Conservation (phyloP, 495 filamentous ascomycete species). For the Copromyces sp. region DNA sequence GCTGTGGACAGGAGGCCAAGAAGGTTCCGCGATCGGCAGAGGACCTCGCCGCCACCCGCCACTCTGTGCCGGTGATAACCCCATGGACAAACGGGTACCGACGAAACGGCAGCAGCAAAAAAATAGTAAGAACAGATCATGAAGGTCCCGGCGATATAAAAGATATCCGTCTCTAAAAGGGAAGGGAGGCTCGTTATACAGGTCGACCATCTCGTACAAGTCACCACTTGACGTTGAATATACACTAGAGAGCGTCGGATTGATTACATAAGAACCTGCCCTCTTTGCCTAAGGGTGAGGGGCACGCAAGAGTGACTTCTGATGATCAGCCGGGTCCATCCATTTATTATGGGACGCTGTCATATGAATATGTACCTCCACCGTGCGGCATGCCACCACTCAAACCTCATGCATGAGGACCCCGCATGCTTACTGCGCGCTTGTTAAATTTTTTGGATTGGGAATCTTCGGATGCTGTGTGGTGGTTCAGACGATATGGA, state of each 20-base stretch:
- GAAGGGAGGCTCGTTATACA: background rate
- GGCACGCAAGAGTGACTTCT: background rate
- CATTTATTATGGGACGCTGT: background rate
- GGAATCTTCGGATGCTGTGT: background rate
- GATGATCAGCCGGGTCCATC: background rate
- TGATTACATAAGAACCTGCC: background rate
- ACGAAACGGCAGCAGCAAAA: background rate
- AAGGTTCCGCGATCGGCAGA: background rate
- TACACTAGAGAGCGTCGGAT: background rate
- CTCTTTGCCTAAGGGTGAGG: background rate
- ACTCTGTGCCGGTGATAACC: background rate
- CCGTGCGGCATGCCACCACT: background rate
- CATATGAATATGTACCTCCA: background rate
- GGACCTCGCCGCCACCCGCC: background rate
- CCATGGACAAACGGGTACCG: background rate
- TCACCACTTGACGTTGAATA: background rate
- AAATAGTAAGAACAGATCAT: background rate
- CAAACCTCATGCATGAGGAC: background rate
- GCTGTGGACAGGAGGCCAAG: background rate
- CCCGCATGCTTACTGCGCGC: background rate
- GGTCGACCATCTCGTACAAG: background rate
- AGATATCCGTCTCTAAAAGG: background rate
- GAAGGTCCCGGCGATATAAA: background rate
- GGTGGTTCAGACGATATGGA: background rate
- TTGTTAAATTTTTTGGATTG: background rate